phyloP scores from a whole-genome alignment of 2,329 filamentous ascomycete genomes.

The Atkinsonella hypoxylon region DNA sequence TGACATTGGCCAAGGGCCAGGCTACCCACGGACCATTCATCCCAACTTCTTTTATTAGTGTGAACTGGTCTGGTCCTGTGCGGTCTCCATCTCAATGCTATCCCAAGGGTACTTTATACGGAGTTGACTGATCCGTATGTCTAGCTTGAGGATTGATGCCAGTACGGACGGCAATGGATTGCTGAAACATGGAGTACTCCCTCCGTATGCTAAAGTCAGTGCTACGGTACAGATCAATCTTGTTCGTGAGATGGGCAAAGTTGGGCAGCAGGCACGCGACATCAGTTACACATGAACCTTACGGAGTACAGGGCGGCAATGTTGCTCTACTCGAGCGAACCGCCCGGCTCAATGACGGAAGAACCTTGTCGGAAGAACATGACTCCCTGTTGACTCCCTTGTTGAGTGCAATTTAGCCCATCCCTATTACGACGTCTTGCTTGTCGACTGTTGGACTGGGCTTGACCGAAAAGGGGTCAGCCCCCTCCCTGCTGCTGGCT shows the following conservation, averaged over 20 bases:
- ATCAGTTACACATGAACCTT: too few species aligned
- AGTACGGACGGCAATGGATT: not conserved
- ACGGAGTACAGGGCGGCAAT: too few species aligned
- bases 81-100: too few species aligned
- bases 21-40: too few species aligned
- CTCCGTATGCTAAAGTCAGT: not conserved
- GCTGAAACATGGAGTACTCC: not conserved
- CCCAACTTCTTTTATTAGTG: too few species aligned
- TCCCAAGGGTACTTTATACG: not conserved
- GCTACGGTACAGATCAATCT: not conserved
- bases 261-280: not conserved
- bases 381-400: not conserved
- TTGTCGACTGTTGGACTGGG: not conserved
- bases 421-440: not conserved
- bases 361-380: not conserved
- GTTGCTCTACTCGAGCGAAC: not conserved
- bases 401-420: constrained; percentile 1
- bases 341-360: not conserved
- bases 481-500: not conserved
- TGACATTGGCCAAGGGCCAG: not conserved
- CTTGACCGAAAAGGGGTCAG: not conserved
- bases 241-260: not conserved
- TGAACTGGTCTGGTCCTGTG: too few species aligned
- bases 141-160: too few species aligned
- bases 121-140: not conserved